Evolutionary conservation across 768 basidiomycete species (phyloP).

Genomic region (Auriscalpium microsporum): DNA sequence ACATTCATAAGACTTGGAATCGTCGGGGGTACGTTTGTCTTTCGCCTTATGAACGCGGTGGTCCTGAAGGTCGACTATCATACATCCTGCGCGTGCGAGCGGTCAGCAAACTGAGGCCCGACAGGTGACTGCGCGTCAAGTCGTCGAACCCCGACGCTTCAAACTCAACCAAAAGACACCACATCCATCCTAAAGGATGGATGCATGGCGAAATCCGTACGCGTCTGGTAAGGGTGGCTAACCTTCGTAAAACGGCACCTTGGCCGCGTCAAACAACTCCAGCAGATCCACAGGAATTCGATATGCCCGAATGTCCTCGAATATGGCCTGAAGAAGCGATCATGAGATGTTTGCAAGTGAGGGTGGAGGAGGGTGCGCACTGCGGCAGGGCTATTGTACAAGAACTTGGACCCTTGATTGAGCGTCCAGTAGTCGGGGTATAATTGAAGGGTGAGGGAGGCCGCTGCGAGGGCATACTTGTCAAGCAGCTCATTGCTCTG

Average conservation of each 20-base stretch:
- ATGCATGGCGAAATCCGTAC: not conserved
- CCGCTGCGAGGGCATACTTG: slow-evolving; percentile 43
- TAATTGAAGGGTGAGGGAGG: slow-evolving; percentile 75
- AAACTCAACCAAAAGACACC: too few species aligned
- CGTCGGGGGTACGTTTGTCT: slow-evolving; percentile 45
- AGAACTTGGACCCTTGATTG: slow-evolving; percentile 73
- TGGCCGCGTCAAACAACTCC: slow-evolving; percentile 65
- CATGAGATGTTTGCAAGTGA: not conserved
- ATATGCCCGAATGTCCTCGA: slow-evolving; percentile 77
- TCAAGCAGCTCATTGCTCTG: slow-evolving; percentile 53
- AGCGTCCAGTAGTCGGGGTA: slow-evolving; percentile 77
- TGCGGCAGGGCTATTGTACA: slow-evolving; percentile 72
- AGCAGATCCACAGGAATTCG: slow-evolving; percentile 83
- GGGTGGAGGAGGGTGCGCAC: slow-evolving; percentile 22
- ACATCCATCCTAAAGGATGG: not conserved
- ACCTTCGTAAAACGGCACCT: slow-evolving; percentile 83
- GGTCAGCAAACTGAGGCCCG: too few species aligned
- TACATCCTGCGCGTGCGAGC: slow-evolving; percentile 48
- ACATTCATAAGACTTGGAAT: slow-evolving; percentile 27
- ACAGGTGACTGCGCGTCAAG: too few species aligned
- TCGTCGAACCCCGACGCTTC: too few species aligned
- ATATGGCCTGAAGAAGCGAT: slow-evolving; percentile 43
- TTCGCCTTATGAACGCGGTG: slow-evolving; percentile 54
- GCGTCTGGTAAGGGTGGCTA: slow-evolving; percentile 14
- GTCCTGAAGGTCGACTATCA: slow-evolving; percentile 79